Conservation (phyloP, 257 asterid genomes). For the Solanum microdontum region DNA sequence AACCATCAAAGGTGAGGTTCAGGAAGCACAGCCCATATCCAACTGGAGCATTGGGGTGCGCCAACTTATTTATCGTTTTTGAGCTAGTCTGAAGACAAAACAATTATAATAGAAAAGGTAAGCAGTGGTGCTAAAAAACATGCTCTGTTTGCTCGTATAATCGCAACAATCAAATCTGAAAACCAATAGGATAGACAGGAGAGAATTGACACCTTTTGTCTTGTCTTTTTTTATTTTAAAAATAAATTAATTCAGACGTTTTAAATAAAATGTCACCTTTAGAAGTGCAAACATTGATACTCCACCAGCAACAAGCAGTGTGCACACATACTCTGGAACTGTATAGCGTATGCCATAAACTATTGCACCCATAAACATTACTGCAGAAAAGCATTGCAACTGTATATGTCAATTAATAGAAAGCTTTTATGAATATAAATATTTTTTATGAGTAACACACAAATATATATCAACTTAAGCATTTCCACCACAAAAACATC, state of each 20-base stretch:
- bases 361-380: slow-evolving; percentile 92
- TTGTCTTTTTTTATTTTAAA: neutral
- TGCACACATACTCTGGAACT: slow-evolving; percentile 80
- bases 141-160: neutral
- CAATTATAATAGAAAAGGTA: neutral
- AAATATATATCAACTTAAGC: neutral
- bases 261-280: slow-evolving; percentile 35
- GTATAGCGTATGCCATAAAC: slow-evolving; percentile 88
- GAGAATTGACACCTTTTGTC: neutral
- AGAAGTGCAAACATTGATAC: slow-evolving; percentile 85
- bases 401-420: neutral
- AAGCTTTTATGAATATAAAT: neutral
- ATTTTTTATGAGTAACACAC: neutral
- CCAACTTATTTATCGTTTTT: slow-evolving; percentile 80
- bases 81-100: slow-evolving; percentile 62
- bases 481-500: no score
- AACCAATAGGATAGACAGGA: neutral
- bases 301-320: slow-evolving; percentile 97
- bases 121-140: neutral
- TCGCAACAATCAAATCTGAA: neutral
- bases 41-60: slow-evolving; percentile 85
- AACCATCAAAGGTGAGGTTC: slow-evolving; percentile 96
- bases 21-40: slow-evolving; percentile 88
- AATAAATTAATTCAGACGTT: neutral
- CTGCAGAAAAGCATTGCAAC: slow-evolving; percentile 30